These are phyloP conservation scores for Castanopsis chinensis DNA, from an alignment of 306 rosid genomes.

Conservation along the genomic window DNA sequence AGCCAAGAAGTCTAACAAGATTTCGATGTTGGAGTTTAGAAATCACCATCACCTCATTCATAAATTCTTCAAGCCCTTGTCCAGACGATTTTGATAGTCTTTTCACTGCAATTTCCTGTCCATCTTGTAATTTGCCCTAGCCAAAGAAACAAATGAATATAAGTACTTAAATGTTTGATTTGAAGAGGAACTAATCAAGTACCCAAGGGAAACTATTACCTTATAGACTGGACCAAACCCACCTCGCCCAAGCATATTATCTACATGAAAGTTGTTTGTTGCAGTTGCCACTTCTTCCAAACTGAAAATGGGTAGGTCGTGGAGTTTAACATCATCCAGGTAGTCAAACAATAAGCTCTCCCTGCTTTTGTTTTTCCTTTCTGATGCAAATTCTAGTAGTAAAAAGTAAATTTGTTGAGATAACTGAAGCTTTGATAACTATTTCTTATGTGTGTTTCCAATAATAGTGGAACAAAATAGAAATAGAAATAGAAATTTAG, in stretches of 20 bases:
- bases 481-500: too few relatives aligned
- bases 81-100: conserved; percentile 23
- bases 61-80: too few relatives aligned
- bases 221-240: conserved; percentile 22
- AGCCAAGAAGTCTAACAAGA: too few relatives aligned
- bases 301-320: conserved; percentile 28
- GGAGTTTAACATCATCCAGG: conserved; percentile 11
- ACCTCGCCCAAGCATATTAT: conserved; percentile 31
- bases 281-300: conserved; percentile 17
- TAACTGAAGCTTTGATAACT: too few relatives aligned
- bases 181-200: too few relatives aligned
- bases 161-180: not conserved
- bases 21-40: too few relatives aligned
- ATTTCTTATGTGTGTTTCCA: too few relatives aligned
- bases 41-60: too few relatives aligned
- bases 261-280: conserved; percentile 20
- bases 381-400: too few relatives aligned
- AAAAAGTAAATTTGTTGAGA: too few relatives aligned
- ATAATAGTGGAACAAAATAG: too few relatives aligned
- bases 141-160: conserved; percentile 8
- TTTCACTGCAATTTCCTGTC: conserved; percentile 44
- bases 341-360: not conserved
- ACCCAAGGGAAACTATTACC: too few relatives aligned
- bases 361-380: not conserved
- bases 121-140: conserved; percentile 37